Conservation (phyloP, 2,329 filamentous ascomycete genomes). For the Claviceps purpurea region DNA sequence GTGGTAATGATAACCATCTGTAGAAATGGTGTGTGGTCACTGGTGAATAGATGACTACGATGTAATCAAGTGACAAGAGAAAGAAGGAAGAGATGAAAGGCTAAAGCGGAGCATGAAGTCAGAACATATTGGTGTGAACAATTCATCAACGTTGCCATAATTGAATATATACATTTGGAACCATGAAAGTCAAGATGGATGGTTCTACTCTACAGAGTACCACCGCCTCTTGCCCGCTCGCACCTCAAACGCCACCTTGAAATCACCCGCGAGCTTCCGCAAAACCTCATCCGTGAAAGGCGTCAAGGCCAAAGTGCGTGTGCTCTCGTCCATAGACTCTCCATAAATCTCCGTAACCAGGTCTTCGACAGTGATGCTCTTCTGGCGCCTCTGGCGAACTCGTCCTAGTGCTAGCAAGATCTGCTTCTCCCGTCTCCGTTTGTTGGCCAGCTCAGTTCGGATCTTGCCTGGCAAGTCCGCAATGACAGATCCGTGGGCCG, state of each 20-base stretch:
- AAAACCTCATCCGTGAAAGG: constrained; percentile 30
- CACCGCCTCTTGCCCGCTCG: constrained; percentile 23
- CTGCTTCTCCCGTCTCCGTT: constrained; percentile 26
- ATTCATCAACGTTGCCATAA: no score
- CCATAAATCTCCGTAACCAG: constrained; percentile 32
- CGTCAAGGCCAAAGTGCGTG: constrained; percentile 23
- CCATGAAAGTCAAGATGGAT: background rate
- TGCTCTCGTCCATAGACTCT: constrained; percentile 18
- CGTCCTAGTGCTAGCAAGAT: constrained; percentile 20
- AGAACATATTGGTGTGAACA: no score
- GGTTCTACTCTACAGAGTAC: constrained; percentile 11
- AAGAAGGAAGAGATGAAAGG: background rate
- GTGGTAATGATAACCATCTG: no score
- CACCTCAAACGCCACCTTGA: constrained; percentile 26
- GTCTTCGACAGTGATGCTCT: constrained; percentile 24
- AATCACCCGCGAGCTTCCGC: constrained; percentile 28
- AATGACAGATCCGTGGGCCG: constrained; percentile 52
- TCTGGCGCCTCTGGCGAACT: constrained; percentile 11
- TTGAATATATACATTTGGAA: no score
- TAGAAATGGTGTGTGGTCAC: no score
- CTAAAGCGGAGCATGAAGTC: no score
- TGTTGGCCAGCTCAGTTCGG: constrained; percentile 19
- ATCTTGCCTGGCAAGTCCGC: constrained; percentile 24
- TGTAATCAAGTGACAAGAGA: background rate
- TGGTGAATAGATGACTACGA: background rate